Percentiles rank a stretch among this genome's conserved stretches.
Conservation (phyloP, 75 land plant species). For the Pseudotsuga menziesii region DNA sequence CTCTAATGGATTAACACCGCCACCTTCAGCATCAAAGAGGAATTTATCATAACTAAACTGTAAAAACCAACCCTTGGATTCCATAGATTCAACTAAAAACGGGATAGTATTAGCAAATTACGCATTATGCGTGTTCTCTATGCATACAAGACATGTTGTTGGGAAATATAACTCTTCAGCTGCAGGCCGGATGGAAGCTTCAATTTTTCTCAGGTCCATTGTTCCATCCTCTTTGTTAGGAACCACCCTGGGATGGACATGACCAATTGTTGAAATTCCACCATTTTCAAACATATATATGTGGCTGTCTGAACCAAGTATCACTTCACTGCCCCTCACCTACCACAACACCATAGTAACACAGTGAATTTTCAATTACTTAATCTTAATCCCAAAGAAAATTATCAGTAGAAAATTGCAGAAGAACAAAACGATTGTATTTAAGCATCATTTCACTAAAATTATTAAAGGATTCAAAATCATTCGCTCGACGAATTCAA, state of each 20-base stretch:
- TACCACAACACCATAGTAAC: conserved; percentile 2
- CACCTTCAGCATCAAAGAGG: too few species aligned
- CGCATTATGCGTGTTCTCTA: too few species aligned
- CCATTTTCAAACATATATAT: conserved; percentile 93
- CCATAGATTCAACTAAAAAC: background rate
- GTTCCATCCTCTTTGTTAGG: conserved; percentile 87
- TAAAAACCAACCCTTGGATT: background rate
- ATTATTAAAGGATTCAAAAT: too few species aligned
- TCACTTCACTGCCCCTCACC: conserved; percentile 87
- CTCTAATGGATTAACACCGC: too few species aligned
- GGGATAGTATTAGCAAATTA: conserved; percentile 7
- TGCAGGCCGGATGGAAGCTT: too few species aligned
- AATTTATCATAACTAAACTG: background rate
- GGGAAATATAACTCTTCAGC: conserved; percentile 68
- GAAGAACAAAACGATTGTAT: too few species aligned
- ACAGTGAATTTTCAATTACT: background rate
- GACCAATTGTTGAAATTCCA: conserved; percentile 92
- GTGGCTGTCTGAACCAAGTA: conserved; percentile 82
- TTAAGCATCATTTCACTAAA: background rate
- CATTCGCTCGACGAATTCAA: background rate
- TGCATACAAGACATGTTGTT: conserved; percentile 86
- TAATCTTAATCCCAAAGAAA: background rate
- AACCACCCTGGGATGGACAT: conserved; percentile 73
- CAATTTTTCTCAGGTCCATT: conserved; percentile 69
- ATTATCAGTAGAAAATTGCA: too few species aligned